A percentile compares a stretch with the other conserved stretches of the same genome.
Evolutionary conservation across 139 green algal species (phyloP).

Genomic region (Gonium pectorale): DNA sequence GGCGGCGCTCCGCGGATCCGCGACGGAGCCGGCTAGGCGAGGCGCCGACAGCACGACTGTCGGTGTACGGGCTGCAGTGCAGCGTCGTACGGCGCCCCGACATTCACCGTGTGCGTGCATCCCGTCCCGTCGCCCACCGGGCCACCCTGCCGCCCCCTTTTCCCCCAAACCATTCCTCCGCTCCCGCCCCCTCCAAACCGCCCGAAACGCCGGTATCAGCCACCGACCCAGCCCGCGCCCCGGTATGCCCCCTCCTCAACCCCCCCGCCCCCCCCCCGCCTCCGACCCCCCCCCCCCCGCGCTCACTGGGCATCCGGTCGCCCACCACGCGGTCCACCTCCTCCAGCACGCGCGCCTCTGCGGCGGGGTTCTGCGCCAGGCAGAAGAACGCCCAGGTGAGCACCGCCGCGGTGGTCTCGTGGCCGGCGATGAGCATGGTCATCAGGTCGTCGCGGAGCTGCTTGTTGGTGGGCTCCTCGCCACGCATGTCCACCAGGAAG

Average conservation of each 20-base stretch:
- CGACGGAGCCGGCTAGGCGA: no score
- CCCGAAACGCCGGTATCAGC: no score
- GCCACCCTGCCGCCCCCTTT: no score
- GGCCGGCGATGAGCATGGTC: conserved; percentile 86
- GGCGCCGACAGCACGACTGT: no score
- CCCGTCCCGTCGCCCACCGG: no score
- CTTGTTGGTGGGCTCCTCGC: conserved; percentile 88
- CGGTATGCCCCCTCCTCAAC: neutral
- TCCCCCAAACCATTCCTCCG: no score
- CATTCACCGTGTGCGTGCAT: no score
- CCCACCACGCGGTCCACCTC: conserved; percentile 80
- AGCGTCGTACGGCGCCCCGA: no score
- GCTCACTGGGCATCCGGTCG: conserved; percentile 67
- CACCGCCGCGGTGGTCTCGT: conserved; percentile 97
- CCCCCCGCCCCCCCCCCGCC: neutral
- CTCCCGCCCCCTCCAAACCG: no score
- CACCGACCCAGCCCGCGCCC: no score
- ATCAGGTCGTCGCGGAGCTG: conserved; percentile 99
- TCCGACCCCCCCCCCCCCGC: conserved; percentile 41
- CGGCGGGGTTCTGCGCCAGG: conserved; percentile 73
- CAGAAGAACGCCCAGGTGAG: conserved; percentile 90
- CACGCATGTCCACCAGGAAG: conserved; percentile 98
- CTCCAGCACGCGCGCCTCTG: conserved; percentile 70
- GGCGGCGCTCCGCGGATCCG: no score
- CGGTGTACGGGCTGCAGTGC: no score